Evolutionary conservation across 768 basidiomycete species (phyloP).

Genomic region (Hygrocybe coccinea): DNA sequence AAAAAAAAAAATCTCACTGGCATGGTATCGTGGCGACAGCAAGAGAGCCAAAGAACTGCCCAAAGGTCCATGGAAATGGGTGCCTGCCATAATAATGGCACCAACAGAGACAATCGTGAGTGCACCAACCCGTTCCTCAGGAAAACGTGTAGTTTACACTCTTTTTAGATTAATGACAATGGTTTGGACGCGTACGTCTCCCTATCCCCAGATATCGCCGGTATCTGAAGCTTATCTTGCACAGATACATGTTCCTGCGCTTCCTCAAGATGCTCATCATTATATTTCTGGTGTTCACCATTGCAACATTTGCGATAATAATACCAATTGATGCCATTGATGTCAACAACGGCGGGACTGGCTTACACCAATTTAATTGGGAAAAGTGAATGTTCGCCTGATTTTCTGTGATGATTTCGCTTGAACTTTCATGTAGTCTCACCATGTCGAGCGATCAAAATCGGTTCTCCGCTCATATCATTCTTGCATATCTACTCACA

Average conservation of each 20-base stretch:
- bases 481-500: conserved; percentile 47
- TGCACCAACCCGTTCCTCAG: conserved; percentile 1
- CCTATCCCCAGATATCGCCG: conserved; percentile 13
- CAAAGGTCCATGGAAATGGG: conserved; percentile 45
- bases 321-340: conserved; percentile 51
- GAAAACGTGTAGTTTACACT: neutral
- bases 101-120: conserved; percentile 45
- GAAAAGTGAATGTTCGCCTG: conserved; percentile 37
- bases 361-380: conserved; percentile 47
- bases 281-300: conserved; percentile 50
- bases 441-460: conserved; percentile 32
- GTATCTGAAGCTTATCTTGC: neutral
- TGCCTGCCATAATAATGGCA: conserved; percentile 40
- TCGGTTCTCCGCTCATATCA: conserved; percentile 54
- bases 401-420: neutral
- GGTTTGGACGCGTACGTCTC: conserved; percentile 61
- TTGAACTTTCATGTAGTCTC: conserved; percentile 28
- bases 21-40: conserved; percentile 17
- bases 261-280: conserved; percentile 59
- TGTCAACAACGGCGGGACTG: conserved; percentile 29
- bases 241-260: conserved; percentile 53
- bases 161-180: conserved; percentile 48
- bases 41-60: conserved; percentile 46
- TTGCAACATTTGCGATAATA: conserved; percentile 59
- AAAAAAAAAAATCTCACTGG: too few species aligned